Percentiles rank a stretch among this genome's conserved stretches.
Evolutionary conservation across 805 yeast species (phyloP).

Genomic region (Lachancea sp.): DNA sequence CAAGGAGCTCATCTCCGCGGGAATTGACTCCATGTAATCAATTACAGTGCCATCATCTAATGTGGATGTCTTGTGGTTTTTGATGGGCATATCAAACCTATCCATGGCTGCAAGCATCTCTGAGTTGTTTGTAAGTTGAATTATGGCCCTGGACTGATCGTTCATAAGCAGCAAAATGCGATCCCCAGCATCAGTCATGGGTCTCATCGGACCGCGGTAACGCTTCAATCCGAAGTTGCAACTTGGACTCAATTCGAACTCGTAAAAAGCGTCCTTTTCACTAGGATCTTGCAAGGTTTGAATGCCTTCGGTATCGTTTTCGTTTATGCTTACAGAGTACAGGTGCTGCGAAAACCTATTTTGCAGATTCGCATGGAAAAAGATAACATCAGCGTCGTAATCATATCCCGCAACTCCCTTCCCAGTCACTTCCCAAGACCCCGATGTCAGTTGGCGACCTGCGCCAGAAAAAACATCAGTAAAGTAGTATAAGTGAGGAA

Average conservation of each 20-base stretch:
- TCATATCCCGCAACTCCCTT: conserved; percentile 44
- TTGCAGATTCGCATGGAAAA: conserved; percentile 48
- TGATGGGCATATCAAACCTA: conserved; percentile 43
- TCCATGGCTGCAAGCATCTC: conserved; percentile 17
- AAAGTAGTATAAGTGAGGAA: conserved; percentile 59
- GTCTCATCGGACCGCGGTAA: conserved; percentile 23
- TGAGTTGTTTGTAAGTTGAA: conserved; percentile 14
- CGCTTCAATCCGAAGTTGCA: conserved; percentile 39
- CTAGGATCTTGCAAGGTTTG: conserved; percentile 19
- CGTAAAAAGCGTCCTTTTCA: conserved; percentile 31
- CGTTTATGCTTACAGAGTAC: conserved; percentile 41
- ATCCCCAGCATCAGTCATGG: conserved; percentile 25
- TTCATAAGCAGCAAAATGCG: conserved; percentile 6
- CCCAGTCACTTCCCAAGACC: conserved; percentile 48
- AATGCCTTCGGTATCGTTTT: conserved; percentile 10
- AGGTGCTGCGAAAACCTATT: conserved; percentile 49
- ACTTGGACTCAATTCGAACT: conserved; percentile 49
- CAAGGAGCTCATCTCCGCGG: conserved; percentile 44
- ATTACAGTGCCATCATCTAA: conserved; percentile 37
- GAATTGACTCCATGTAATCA: conserved; percentile 57
- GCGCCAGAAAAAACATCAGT: conserved; percentile 36
- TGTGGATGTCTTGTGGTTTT: conserved; percentile 35
- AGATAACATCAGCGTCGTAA: conserved; percentile 40
- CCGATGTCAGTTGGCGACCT: conserved; percentile 40
- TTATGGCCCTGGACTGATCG: conserved; percentile 2